A percentile compares a stretch with the other conserved stretches of the same genome.
phyloP scores from a whole-genome alignment of 2,329 filamentous ascomycete genomes.

The Penicillium expansum region DNA sequence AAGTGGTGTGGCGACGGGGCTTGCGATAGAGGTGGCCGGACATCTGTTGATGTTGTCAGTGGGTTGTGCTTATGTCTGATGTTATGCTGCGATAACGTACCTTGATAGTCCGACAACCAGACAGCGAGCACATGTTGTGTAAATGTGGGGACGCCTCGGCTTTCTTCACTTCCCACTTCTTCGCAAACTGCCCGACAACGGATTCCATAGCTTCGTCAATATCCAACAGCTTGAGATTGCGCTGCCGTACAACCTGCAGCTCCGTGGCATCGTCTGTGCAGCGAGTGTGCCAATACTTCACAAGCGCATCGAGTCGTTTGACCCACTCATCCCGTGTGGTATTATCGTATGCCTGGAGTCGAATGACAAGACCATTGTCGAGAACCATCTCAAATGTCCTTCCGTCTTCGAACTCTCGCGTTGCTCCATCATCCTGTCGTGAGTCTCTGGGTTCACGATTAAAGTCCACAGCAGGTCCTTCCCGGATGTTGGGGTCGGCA shows the following conservation, averaged over 20 bases:
- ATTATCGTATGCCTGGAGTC: conserved; percentile 59
- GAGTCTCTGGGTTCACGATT: conserved; percentile 49
- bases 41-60: conserved; percentile 40
- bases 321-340: conserved; percentile 62
- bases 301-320: conserved; percentile 54
- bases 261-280: conserved; percentile 56
- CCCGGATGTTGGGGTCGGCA: conserved; percentile 53
- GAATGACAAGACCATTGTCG: conserved; percentile 60
- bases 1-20: conserved; percentile 60
- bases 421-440: conserved; percentile 52
- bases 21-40: conserved; percentile 64
- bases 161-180: conserved; percentile 66
- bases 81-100: conserved; percentile 25
- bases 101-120: conserved; percentile 59
- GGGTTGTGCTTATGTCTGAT: not conserved
- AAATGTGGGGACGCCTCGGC: conserved; percentile 61
- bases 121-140: conserved; percentile 68
- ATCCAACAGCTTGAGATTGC: conserved; percentile 58
- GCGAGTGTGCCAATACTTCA: conserved; percentile 62
- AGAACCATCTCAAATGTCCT: conserved; percentile 62
- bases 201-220: conserved; percentile 67
- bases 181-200: conserved; percentile 62
- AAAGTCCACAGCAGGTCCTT: conserved; percentile 57
- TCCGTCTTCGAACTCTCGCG: conserved; percentile 54
- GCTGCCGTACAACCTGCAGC: conserved; percentile 55